Evolutionary conservation across 768 basidiomycete genomes (phyloP).

Genomic region (Suillus brevipes): DNA sequence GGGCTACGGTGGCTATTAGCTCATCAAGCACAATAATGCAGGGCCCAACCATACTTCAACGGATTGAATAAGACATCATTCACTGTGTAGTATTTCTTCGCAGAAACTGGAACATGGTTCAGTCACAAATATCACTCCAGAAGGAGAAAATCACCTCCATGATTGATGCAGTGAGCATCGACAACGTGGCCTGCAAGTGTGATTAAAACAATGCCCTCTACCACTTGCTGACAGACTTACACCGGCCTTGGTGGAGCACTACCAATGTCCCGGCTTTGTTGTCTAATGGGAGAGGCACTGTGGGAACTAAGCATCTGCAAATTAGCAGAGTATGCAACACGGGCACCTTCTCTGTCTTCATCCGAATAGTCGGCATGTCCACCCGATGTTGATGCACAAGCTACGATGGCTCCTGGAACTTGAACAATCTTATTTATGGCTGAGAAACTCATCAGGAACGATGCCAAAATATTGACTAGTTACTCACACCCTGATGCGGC

Average conservation of each 20-base stretch:
- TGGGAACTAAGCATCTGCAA: not conserved
- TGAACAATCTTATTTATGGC: slow-evolving; percentile 58
- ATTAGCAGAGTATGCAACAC: not conserved
- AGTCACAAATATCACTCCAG: not conserved
- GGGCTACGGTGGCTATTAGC: slow-evolving; percentile 30
- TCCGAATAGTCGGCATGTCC: slow-evolving; percentile 40
- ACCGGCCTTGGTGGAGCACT: slow-evolving; percentile 36
- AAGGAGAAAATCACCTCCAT: not conserved
- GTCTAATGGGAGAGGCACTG: slow-evolving; percentile 41
- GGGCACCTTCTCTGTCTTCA: slow-evolving; percentile 9
- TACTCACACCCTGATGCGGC: slow-evolving; percentile 44
- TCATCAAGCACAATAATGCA: slow-evolving; percentile 7
- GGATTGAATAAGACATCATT: slow-evolving; percentile 59
- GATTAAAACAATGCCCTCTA: not conserved
- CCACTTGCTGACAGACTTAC: slow-evolving; percentile 14
- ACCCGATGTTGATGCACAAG: slow-evolving; percentile 47
- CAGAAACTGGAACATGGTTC: slow-evolving; percentile 14
- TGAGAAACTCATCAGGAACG: slow-evolving; percentile 21
- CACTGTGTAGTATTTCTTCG: slow-evolving; percentile 51
- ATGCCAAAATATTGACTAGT: not conserved
- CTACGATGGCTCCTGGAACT: slow-evolving; percentile 38
- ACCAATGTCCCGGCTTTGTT: slow-evolving; percentile 50
- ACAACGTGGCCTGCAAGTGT: not conserved
- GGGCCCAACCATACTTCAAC: slow-evolving; percentile 36
- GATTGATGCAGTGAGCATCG: slow-evolving; percentile 4